Evolutionary conservation across 2,329 filamentous ascomycete species (phyloP).

Genomic region (Chaetomiaceae sp.): DNA sequence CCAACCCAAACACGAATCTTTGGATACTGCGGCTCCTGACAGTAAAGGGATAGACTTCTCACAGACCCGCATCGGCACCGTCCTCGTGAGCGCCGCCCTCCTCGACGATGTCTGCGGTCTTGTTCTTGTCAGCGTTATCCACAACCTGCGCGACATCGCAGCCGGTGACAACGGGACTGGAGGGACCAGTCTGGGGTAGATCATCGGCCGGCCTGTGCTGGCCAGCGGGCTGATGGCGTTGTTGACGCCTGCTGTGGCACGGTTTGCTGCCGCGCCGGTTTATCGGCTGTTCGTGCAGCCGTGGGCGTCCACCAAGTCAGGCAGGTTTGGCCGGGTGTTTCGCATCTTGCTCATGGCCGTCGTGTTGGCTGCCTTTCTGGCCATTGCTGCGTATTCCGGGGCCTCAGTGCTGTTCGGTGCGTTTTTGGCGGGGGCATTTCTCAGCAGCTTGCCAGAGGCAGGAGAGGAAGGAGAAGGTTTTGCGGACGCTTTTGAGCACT

Average conservation of each 20-base stretch:
- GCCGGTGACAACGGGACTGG: background rate
- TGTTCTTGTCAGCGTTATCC: conserved; percentile 72
- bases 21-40: background rate
- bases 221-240: conserved; percentile 22
- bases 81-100: conserved; percentile 71
- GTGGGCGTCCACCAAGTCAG: background rate
- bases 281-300: conserved; percentile 15
- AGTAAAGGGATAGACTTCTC: conserved; percentile 31
- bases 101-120: conserved; percentile 76
- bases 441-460: conserved; percentile 14
- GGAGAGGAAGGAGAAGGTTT: background rate
- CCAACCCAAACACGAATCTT: conserved; percentile 23
- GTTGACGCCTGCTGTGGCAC: conserved; percentile 20
- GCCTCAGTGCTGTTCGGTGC: conserved; percentile 25
- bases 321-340: conserved; percentile 1
- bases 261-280: conserved; percentile 10
- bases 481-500: conserved; percentile 35
- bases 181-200: conserved; percentile 27
- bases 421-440: conserved; percentile 23
- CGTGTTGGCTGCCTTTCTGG: conserved; percentile 20
- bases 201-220: conserved; percentile 24
- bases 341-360: conserved; percentile 19
- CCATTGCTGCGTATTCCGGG: conserved; percentile 23
- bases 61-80: conserved; percentile 47
- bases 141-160: conserved; percentile 49